These are phyloP conservation scores for Pezicula carpinea DNA, from an alignment of 2,329 filamentous ascomycete genomes.

Conservation along the genomic window DNA sequence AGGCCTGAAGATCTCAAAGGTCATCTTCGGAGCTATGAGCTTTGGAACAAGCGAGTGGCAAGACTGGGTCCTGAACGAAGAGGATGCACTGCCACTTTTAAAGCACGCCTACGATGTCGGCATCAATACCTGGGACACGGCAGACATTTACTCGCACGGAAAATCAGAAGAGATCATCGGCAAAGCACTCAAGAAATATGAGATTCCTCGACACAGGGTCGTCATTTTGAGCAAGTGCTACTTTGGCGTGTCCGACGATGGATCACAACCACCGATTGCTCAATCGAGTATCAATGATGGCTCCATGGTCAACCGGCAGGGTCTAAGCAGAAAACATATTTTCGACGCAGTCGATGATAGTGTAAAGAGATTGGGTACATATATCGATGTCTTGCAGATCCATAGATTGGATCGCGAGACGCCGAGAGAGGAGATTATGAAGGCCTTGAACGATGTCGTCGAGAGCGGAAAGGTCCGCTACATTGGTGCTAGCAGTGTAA, in stretches of 20 bases:
- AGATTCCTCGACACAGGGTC: conserved; percentile 59
- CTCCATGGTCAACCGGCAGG: conserved; percentile 41
- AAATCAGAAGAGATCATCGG: conserved; percentile 57
- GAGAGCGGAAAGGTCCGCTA: conserved; percentile 54
- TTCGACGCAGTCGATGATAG: conserved; percentile 59
- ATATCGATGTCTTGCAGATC: conserved; percentile 53
- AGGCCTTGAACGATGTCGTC: conserved; percentile 55
- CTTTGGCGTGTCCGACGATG: conserved; percentile 35
- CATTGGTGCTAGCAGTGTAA: conserved; percentile 39
- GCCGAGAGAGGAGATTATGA: conserved; percentile 56
- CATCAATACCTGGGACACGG: conserved; percentile 49
- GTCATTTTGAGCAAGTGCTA: conserved; percentile 63
- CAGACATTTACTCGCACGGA: conserved; percentile 47
- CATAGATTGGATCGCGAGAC: conserved; percentile 51
- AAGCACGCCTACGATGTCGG: conserved; percentile 44
- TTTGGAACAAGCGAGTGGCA: conserved; percentile 42
- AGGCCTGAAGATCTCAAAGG: conserved; percentile 46
- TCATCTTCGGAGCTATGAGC: conserved; percentile 47
- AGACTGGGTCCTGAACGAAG: conserved; percentile 41
- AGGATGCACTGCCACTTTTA: conserved; percentile 43
- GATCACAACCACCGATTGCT: conserved; percentile 7
- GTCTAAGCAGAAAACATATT: conserved; percentile 59
- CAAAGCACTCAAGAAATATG: conserved; percentile 59
- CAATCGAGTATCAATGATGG: conserved; percentile 32
- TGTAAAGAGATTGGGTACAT: conserved; percentile 45